These are phyloP conservation scores for Pterocarpus santalinus DNA, from an alignment of 306 rosid species.

Conservation along the genomic window DNA sequence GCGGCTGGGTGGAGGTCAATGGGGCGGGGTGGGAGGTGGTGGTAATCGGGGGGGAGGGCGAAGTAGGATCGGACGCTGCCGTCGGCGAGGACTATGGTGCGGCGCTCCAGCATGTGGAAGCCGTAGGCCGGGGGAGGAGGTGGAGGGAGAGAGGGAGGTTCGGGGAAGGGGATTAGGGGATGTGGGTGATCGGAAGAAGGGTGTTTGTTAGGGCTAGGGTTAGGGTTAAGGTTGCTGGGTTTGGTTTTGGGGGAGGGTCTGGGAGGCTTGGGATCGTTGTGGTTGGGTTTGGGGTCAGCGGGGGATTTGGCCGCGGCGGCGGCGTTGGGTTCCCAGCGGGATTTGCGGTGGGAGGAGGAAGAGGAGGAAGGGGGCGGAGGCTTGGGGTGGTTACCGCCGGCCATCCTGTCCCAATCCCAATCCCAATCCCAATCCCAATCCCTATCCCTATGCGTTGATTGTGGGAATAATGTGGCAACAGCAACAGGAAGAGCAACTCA, in stretches of 20 bases:
- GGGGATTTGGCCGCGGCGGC: constrained; percentile 48
- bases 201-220: constrained; percentile 6
- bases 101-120: constrained; percentile 98
- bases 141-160: constrained; percentile 67
- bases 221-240: constrained; percentile 45
- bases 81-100: constrained; percentile 86
- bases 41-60: constrained; percentile 91
- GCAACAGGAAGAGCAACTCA: no score
- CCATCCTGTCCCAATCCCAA: constrained; percentile 54
- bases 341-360: constrained; percentile 69
- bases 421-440: no score
- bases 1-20: constrained; percentile 55
- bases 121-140: constrained; percentile 92
- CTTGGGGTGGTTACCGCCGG: constrained; percentile 74
- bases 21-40: constrained; percentile 56
- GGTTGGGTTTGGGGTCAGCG: constrained; percentile 51
- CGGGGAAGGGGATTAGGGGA: constrained; percentile 54
- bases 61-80: constrained; percentile 92
- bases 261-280: constrained; percentile 48
- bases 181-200: constrained; percentile 40
- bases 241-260: constrained; percentile 58
- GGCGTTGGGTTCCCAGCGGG: constrained; percentile 80
- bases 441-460: no score
- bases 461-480: no score
- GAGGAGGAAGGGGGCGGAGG: constrained; percentile 55